phyloP scores from a whole-genome alignment of 2,329 filamentous ascomycete genomes.

The Clarireedia homoeocarpa region DNA sequence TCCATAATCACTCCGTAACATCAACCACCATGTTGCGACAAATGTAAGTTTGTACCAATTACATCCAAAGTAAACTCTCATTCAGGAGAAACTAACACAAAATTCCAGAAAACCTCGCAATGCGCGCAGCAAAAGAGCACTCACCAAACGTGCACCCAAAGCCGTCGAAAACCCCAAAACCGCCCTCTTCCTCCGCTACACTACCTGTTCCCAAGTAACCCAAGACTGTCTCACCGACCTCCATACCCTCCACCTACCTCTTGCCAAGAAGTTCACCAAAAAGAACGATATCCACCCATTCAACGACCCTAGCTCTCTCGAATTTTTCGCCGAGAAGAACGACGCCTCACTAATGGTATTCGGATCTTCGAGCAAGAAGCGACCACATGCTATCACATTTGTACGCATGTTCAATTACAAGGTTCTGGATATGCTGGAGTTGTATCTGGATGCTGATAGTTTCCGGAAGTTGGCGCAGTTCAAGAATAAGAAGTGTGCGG shows the following conservation, averaged over 20 bases:
- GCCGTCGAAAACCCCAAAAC: slow-evolving; percentile 82
- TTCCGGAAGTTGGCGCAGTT: slow-evolving; percentile 67
- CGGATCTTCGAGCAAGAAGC: slow-evolving; percentile 82
- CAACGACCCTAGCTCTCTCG: slow-evolving; percentile 77
- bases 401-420: slow-evolving; percentile 78
- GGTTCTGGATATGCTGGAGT: slow-evolving; percentile 89
- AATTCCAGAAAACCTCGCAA: slow-evolving; percentile 56
- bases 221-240: slow-evolving; percentile 82
- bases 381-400: slow-evolving; percentile 83
- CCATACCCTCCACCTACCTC: slow-evolving; percentile 73
- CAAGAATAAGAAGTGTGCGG: slow-evolving; percentile 65
- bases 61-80: background rate
- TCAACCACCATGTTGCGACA: slow-evolving; percentile 29
- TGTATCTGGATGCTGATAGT: slow-evolving; percentile 69
- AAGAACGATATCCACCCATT: slow-evolving; percentile 96
- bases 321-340: slow-evolving; percentile 97
- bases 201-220: slow-evolving; percentile 72
- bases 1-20: slow-evolving; percentile 11
- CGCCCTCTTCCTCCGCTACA: slow-evolving; percentile 82
- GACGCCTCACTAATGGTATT: slow-evolving; percentile 82
- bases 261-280: slow-evolving; percentile 88
- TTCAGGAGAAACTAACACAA: background rate
- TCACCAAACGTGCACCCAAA: slow-evolving; percentile 90
- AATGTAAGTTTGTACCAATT: slow-evolving; percentile 22
- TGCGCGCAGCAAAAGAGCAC: slow-evolving; percentile 87